These are phyloP conservation scores for Moricandia moricandioides DNA, from an alignment of 345 rosid species.

Conservation along the genomic window DNA sequence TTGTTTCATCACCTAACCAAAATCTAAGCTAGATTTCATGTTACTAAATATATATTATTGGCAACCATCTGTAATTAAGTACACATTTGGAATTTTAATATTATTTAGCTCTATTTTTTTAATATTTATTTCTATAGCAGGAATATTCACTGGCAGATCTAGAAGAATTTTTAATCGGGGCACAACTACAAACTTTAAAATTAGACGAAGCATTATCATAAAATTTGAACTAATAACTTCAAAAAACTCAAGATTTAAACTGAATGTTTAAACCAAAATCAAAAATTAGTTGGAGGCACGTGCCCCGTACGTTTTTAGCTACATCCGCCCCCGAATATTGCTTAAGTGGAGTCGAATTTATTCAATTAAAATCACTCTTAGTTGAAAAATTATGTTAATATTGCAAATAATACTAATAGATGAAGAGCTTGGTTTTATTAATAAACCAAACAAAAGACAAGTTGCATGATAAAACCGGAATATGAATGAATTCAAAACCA, in stretches of 20 bases:
- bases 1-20: not conserved
- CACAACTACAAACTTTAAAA: too few relatives aligned
- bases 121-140: not conserved
- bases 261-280: too few relatives aligned
- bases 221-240: too few relatives aligned
- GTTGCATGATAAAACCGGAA: constrained; percentile 12
- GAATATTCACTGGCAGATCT: too few relatives aligned
- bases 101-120: not conserved
- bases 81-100: not conserved
- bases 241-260: too few relatives aligned
- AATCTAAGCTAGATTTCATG: constrained; percentile 32
- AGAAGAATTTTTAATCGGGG: too few relatives aligned
- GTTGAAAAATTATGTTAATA: not conserved
- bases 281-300: too few relatives aligned
- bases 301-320: too few relatives aligned
- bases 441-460: not conserved
- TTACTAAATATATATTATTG: not conserved
- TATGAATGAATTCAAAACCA: not conserved
- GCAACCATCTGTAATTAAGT: not conserved
- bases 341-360: too few relatives aligned
- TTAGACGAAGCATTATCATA: too few relatives aligned
- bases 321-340: too few relatives aligned
- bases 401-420: not conserved
- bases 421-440: not conserved
- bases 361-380: not conserved